Percentiles rank a stretch among this genome's conserved stretches.
Evolutionary conservation across 345 rosid genomes (phyloP).

Genomic region (Nephelium lappaceum): DNA sequence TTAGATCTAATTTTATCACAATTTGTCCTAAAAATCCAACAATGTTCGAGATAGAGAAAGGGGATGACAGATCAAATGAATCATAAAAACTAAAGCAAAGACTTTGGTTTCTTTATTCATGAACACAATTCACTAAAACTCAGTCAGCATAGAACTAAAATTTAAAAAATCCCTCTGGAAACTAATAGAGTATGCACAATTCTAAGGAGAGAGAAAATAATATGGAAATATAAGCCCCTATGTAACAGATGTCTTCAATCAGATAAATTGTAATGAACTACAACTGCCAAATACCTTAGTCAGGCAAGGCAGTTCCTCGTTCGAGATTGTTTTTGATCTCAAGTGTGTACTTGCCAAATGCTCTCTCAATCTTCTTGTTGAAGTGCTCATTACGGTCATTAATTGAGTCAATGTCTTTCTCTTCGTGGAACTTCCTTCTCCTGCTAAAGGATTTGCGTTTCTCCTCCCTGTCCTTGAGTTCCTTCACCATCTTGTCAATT

Average conservation of each 20-base stretch:
- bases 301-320: constrained; percentile 97
- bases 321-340: constrained; percentile 98
- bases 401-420: constrained; percentile 95
- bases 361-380: constrained; percentile 98
- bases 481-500: constrained; percentile 86
- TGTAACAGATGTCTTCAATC: background rate
- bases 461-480: constrained; percentile 74
- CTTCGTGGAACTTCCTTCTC: constrained; percentile 87
- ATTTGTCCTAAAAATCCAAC: background rate
- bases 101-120: background rate
- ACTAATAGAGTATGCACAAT: background rate
- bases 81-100: background rate
- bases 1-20: background rate
- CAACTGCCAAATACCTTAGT: constrained; percentile 48
- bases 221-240: background rate
- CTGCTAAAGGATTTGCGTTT: constrained; percentile 83
- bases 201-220: background rate
- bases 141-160: background rate
- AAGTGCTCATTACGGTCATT: constrained; percentile 98
- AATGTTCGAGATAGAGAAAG: constrained; percentile 1
- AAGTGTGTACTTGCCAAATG: constrained; percentile 91
- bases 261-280: background rate
- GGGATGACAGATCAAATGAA: background rate
- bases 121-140: background rate
- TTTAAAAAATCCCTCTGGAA: background rate